phyloP scores from a whole-genome alignment of 371 early-diverging fungal species.

The Mucor lusitanicus region DNA sequence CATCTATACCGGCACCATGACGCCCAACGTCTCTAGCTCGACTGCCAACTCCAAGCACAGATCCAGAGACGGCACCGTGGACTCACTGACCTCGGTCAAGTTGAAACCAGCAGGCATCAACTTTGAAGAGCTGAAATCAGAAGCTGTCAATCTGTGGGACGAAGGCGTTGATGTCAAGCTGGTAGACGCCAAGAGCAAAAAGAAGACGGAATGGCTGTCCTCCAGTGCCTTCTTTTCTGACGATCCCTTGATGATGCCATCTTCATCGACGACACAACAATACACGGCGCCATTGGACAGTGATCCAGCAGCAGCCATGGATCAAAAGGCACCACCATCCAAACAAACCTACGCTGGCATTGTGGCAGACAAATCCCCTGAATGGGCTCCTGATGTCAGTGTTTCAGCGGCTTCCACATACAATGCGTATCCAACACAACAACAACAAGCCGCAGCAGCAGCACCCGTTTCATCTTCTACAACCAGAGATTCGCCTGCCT shows the following conservation, averaged over 20 bases:
- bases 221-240: constrained; percentile 23
- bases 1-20: background rate
- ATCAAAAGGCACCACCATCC: background rate
- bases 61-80: background rate
- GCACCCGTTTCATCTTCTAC: background rate
- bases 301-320: background rate
- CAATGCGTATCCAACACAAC: background rate
- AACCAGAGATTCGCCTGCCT: background rate
- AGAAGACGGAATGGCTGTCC: constrained; percentile 28
- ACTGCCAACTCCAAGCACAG: background rate
- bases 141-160: constrained; percentile 32
- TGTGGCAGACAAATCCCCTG: constrained; percentile 6
- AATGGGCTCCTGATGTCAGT: constrained; percentile 8
- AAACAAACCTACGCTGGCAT: constrained; percentile 6
- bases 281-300: background rate
- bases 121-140: constrained; percentile 34
- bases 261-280: background rate
- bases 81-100: constrained; percentile 11
- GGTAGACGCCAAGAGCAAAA: constrained; percentile 11
- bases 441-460: too few species aligned
- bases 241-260: background rate
- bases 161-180: constrained; percentile 35
- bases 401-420: background rate
- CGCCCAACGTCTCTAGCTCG: background rate
- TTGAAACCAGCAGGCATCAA: background rate